phyloP scores from a whole-genome alignment of 169 alveolate species.

The Eimeria praecox region DNA sequence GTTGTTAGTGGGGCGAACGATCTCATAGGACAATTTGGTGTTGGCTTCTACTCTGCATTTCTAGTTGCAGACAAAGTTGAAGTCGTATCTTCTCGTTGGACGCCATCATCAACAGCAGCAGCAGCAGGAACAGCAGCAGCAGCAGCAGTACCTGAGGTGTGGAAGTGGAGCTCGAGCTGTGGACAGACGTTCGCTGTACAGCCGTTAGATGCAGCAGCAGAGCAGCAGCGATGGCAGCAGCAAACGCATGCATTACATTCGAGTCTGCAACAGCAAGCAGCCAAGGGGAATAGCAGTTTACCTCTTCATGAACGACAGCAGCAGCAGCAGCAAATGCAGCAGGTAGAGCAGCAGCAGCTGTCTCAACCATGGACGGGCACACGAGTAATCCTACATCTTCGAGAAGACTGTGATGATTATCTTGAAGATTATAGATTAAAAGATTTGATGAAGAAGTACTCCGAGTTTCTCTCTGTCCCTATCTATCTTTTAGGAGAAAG shows the following conservation, averaged over 20 bases:
- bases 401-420: conserved; percentile 98
- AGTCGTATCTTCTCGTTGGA: conserved; percentile 97
- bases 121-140: too few relatives aligned
- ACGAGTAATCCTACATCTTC: conserved; percentile 96
- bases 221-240: conserved; percentile 95
- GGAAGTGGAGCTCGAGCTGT: conserved; percentile 99
- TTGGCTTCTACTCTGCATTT: conserved; percentile 99
- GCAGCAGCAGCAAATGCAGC: too few relatives aligned
- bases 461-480: conserved; percentile 99
- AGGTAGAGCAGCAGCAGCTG: too few relatives aligned
- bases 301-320: too few relatives aligned
- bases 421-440: conserved; percentile 98
- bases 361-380: too few relatives aligned
- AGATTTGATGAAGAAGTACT: conserved; percentile 99
- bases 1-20: conserved; percentile 99
- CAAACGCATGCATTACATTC: too few relatives aligned
- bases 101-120: too few relatives aligned
- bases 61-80: conserved; percentile 99
- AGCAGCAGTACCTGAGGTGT: conserved; percentile 98
- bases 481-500: conserved; percentile 98
- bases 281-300: too few relatives aligned
- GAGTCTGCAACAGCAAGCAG: too few relatives aligned
- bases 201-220: conserved; percentile 90
- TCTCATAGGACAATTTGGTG: conserved; percentile 99
- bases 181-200: conserved; percentile 99